A percentile compares a stretch with the other conserved stretches of the same genome.
These are phyloP conservation scores for Pythium phragmiticola DNA, from an alignment of 352 stramenopile genomes.

Conservation along the genomic window DNA sequence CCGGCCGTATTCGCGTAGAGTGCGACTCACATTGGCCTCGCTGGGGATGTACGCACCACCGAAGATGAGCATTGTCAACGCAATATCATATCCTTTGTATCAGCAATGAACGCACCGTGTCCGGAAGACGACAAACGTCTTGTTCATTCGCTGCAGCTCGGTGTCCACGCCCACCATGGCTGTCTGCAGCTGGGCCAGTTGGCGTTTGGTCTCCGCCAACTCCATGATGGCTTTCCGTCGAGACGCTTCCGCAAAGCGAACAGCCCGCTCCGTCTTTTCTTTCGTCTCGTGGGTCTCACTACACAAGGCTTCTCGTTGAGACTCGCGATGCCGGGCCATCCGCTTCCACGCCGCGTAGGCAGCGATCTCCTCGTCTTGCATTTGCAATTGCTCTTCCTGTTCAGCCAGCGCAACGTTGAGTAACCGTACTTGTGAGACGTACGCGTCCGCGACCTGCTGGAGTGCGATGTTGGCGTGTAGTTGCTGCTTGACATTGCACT, in stretches of 20 bases:
- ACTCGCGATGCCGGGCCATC: conserved; percentile 1
- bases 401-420: conserved; percentile 2
- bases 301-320: conserved; percentile 2
- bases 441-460: conserved; percentile 13
- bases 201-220: conserved; percentile 13
- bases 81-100: neutral
- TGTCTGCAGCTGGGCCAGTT: conserved; percentile 10
- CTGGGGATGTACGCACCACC: conserved; percentile 19
- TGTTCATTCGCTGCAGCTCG: conserved; percentile 22
- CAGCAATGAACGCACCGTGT: conserved; percentile 6
- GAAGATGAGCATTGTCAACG: neutral
- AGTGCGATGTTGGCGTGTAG: conserved; percentile 15
- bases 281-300: neutral
- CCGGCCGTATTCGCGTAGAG: conserved; percentile 53
- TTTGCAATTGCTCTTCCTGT: conserved; percentile 13
- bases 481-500: conserved; percentile 10
- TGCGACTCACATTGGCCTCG: conserved; percentile 39
- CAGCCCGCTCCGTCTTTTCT: conserved; percentile 7
- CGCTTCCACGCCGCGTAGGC: conserved; percentile 14
- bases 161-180: conserved; percentile 17
- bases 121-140: conserved; percentile 21
- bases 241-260: conserved; percentile 8
- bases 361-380: conserved; percentile 22
- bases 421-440: neutral
- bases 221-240: conserved; percentile 10